Conservation (phyloP, 768 basidiomycete species). For the Lactifluus piperatus region DNA sequence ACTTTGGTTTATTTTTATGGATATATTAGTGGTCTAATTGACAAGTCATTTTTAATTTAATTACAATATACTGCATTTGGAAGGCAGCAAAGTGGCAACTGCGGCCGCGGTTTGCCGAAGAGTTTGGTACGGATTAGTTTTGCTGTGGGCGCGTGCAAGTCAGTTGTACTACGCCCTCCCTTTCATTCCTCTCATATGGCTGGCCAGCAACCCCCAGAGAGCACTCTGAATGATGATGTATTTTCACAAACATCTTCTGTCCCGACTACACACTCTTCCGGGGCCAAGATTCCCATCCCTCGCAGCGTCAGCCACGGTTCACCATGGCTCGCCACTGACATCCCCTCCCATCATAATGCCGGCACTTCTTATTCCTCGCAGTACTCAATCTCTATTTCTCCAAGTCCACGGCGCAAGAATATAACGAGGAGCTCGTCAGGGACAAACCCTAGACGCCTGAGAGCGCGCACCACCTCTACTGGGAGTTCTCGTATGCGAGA, state of each 20-base stretch:
- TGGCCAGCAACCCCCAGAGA: background rate
- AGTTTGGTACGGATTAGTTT: background rate
- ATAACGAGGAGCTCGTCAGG: constrained; percentile 46
- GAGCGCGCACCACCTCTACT: constrained; percentile 50
- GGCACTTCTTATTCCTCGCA: constrained; percentile 58
- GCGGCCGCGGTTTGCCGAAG: background rate
- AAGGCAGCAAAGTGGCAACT: too few species aligned
- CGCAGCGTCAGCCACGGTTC: constrained; percentile 45
- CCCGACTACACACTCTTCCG: constrained; percentile 22
- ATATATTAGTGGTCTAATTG: background rate
- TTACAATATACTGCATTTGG: too few species aligned
- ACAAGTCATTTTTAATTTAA: too few species aligned
- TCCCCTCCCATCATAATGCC: constrained; percentile 56
- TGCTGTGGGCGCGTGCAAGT: background rate
- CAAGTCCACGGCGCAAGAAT: constrained; percentile 36
- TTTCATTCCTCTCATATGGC: constrained; percentile 1
- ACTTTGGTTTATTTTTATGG: background rate
- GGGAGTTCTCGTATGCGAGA: constrained; percentile 51
- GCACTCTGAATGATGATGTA: background rate
- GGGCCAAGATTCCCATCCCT: constrained; percentile 26
- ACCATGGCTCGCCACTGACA: constrained; percentile 49
- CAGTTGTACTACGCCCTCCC: background rate
- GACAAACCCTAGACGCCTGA: constrained; percentile 31
- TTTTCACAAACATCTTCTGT: background rate
- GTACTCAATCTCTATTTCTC: constrained; percentile 34